Evolutionary conservation across 768 basidiomycete species (phyloP), one percentile per base, ranked within the genome.

Genomic region (Mycena maculata): DNA sequence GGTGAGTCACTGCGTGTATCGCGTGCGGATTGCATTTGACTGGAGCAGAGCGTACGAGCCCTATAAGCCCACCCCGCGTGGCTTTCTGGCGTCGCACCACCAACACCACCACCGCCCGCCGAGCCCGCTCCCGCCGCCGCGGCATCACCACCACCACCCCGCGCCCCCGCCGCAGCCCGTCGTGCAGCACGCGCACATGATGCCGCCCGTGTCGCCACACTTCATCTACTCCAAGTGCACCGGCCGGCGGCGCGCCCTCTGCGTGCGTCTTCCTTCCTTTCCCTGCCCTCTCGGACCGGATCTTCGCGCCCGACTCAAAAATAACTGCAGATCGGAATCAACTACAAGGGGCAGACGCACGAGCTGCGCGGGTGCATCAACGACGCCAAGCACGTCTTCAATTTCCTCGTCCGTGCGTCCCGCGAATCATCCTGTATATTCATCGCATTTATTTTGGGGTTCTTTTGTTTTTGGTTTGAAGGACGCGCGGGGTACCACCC

Each of bases 321-420:
- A n/a, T n/a, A n/a, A n/a, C 30, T 31, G 62, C n/a, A 90, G 89
- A 92, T 95, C 74, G 93, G 93, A 1, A 91, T 95, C 70, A 92
- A 92, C 74, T 95, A 95, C 74, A 73, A 71, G 13, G 92, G 92
- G 0, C 88, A 91, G 52, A 73, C 75, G 3, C 85, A 88, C 60
- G 87, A 86, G 66, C 85, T 95, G 16, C 81, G 81, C 0, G 94
- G 94, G 8, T 95, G 94, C 71, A 84, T 94, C 72, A 95, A 95
- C 68, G 95, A 96, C 74, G 90, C 90, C 4, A 82, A 81, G 63
- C 90, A 90, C 70, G 85, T 95, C 49, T 84, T 86, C 50, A 82
- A 83, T 33, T 95, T 94, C 80, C 80, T 93, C 31, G 87, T 86
- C 44, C 77, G 90, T 90, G 70, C 60, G 84, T 75, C 13, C 25